Conservation (phyloP, 768 basidiomycete species). For the Naematelia aurantialba region DNA sequence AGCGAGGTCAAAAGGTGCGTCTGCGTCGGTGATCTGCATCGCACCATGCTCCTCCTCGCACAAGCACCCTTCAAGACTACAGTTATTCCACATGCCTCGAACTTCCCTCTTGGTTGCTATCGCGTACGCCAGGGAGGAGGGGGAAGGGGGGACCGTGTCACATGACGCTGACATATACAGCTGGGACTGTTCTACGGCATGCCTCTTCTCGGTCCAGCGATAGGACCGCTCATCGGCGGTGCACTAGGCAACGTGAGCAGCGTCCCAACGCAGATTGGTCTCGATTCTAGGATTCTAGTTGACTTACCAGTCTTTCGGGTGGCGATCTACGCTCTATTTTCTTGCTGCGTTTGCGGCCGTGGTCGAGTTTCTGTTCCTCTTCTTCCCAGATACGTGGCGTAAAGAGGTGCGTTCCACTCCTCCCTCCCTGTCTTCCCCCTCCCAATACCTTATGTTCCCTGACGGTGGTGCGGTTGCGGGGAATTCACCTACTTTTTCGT, state of each 20-base stretch:
- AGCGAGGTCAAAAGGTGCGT: constrained; percentile 46
- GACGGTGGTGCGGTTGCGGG: no score
- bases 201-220: constrained; percentile 62
- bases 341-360: constrained; percentile 62
- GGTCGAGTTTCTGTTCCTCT: constrained; percentile 59
- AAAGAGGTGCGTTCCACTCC: constrained; percentile 53
- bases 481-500: no score
- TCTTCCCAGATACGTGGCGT: constrained; percentile 80
- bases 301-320: constrained; percentile 63
- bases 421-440: background rate
- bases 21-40: background rate
- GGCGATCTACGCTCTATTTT: constrained; percentile 83
- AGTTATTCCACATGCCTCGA: no score
- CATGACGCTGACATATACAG: no score
- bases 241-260: constrained; percentile 46
- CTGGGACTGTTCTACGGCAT: constrained; percentile 52
- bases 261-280: constrained; percentile 60
- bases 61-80: no score
- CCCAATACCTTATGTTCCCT: no score
- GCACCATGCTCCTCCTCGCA: no score
- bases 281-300: constrained; percentile 51
- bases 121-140: no score
- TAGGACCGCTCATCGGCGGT: constrained; percentile 42
- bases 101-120: no score
- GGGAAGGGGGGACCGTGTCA: no score